Evolutionary conservation across 768 basidiomycete species (phyloP).

Genomic region (Mycena metata): DNA sequence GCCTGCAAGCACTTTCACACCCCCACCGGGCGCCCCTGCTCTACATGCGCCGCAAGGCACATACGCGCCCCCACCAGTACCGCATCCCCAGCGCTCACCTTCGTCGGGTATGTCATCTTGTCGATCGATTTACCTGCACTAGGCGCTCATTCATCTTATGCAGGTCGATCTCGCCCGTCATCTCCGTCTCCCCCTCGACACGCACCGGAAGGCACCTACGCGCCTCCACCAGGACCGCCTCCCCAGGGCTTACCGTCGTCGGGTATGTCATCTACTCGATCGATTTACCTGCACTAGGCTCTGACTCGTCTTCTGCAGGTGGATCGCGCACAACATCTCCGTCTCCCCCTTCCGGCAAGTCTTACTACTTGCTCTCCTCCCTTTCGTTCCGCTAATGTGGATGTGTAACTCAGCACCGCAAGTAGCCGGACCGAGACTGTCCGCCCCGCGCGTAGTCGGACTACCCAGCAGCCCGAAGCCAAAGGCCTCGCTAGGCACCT

Average conservation of each 20-base stretch:
- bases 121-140: too few relatives aligned
- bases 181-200: not conserved
- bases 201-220: not conserved
- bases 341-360: not conserved
- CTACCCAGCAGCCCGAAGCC: not conserved
- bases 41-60: not conserved
- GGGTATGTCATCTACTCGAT: not conserved
- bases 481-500: not conserved
- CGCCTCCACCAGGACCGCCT: constrained; percentile 7
- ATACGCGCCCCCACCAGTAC: not conserved
- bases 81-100: not conserved
- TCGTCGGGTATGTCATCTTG: not conserved
- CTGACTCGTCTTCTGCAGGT: too few relatives aligned
- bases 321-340: not conserved
- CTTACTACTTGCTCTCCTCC: too few relatives aligned
- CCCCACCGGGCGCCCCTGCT: not conserved
- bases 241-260: not conserved
- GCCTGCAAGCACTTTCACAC: not conserved
- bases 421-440: too few relatives aligned
- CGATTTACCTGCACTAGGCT: too few relatives aligned
- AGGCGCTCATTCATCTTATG: too few relatives aligned
- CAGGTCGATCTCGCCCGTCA: not conserved
- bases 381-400: too few relatives aligned
- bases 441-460: not conserved
- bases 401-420: too few relatives aligned